Percentiles rank a stretch among this genome's conserved stretches.
phyloP scores from a whole-genome alignment of 2,329 filamentous ascomycete genomes.

The Fusarium torreyae region DNA sequence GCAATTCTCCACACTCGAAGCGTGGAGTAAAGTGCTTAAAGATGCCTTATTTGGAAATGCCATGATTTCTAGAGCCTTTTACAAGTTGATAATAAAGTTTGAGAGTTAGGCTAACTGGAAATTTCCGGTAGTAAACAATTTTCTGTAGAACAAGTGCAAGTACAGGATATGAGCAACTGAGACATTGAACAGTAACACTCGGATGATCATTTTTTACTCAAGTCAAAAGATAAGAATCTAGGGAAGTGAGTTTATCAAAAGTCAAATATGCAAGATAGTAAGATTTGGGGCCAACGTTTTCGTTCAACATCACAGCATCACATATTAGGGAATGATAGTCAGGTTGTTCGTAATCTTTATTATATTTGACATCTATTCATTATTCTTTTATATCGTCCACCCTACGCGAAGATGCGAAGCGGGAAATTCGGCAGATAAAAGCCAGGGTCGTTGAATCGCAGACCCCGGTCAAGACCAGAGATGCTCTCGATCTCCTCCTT shows the following conservation, averaged over 20 bases:
- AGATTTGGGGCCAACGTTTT: too few species aligned
- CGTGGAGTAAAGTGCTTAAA: constrained; percentile 5
- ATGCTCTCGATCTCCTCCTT: constrained; percentile 71
- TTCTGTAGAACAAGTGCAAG: too few species aligned
- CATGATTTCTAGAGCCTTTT: neutral
- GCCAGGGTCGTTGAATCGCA: constrained; percentile 72
- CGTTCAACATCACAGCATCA: too few species aligned
- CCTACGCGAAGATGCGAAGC: constrained; percentile 65
- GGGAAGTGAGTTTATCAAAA: too few species aligned
- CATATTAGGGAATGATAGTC: neutral
- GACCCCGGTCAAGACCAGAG: constrained; percentile 64
- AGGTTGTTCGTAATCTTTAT: neutral
- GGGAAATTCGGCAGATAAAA: constrained; percentile 59
- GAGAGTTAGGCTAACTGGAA: neutral
- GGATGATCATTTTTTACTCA: too few species aligned
- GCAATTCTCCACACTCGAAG: neutral
- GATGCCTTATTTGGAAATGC: constrained; percentile 11
- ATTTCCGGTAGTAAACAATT: neutral
- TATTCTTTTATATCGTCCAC: neutral
- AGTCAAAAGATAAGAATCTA: too few species aligned
- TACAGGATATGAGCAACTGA: too few species aligned
- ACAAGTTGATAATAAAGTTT: neutral
- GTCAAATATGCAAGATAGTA: too few species aligned
- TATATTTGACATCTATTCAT: constrained; percentile 19
- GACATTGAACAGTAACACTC: too few species aligned